Percentiles rank a stretch among this genome's conserved stretches.
Conservation (phyloP, 108 stramenopile species). For the Aurantiochytrium sp. region DNA sequence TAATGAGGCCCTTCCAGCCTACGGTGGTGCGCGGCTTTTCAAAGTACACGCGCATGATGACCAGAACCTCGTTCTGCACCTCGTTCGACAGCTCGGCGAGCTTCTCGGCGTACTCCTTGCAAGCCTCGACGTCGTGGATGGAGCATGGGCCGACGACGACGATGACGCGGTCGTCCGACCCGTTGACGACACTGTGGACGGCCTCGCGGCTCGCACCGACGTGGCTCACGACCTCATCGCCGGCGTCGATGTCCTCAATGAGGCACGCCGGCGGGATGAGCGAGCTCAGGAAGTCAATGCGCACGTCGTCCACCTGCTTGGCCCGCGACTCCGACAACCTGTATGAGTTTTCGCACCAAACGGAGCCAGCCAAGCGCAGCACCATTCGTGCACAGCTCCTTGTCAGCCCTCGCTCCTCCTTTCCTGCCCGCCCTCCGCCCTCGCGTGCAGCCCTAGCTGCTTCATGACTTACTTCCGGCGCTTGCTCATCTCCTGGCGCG, state of each 20-base stretch:
- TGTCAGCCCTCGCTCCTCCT: too few species aligned
- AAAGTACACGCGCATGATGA: constrained; percentile 18
- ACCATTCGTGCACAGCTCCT: too few species aligned
- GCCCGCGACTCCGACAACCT: background rate
- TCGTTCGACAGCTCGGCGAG: background rate
- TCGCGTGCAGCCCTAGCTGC: too few species aligned
- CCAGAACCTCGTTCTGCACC: background rate
- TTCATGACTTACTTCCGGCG: background rate
- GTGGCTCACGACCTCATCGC: background rate
- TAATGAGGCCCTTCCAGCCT: constrained; percentile 4
- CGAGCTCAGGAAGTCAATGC: constrained; percentile 1
- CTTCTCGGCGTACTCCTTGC: background rate
- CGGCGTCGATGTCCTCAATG: background rate
- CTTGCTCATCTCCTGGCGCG: background rate
- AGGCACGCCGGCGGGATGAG: background rate
- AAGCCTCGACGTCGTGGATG: background rate
- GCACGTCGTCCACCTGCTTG: background rate
- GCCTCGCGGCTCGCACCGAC: background rate
- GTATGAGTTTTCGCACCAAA: background rate
- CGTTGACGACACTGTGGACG: background rate
- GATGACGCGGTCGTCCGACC: background rate
- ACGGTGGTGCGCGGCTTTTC: constrained; percentile 13
- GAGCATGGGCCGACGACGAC: constrained; percentile 7
- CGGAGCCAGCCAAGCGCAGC: too few species aligned
- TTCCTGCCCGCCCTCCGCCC: too few species aligned